phyloP scores from a whole-genome alignment of 306 rosid species.

The Quercus rubra region DNA sequence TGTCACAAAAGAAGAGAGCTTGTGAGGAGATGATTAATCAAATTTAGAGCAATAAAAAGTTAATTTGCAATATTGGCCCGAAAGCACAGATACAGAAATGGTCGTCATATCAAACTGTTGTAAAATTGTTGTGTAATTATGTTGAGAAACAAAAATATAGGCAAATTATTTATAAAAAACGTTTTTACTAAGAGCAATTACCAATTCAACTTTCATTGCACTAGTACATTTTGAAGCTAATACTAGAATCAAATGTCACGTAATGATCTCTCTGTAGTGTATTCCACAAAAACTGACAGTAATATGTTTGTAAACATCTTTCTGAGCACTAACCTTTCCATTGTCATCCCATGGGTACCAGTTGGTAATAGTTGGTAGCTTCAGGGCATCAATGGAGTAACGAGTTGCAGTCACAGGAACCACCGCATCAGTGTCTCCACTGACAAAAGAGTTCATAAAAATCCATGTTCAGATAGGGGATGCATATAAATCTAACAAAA shows the following conservation, averaged over 20 bases:
- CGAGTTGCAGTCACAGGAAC: conserved; percentile 88
- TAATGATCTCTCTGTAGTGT: background rate
- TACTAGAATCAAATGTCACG: background rate
- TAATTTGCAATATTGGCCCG: no score
- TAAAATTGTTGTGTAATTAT: background rate
- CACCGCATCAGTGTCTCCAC: conserved; percentile 93
- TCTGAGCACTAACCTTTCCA: conserved; percentile 67
- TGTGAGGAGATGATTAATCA: conserved; percentile 8
- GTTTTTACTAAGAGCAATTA: background rate
- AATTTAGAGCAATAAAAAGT: background rate
- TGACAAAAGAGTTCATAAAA: conserved; percentile 28
- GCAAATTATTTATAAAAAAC: background rate
- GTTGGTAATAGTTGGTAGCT: conserved; percentile 72
- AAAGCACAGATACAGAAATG: no score
- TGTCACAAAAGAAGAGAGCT: conserved; percentile 19
- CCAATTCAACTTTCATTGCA: background rate
- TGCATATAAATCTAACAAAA: background rate
- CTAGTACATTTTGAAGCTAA: background rate
- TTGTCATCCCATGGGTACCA: conserved; percentile 88
- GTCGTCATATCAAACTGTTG: background rate
- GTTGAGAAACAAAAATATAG: background rate
- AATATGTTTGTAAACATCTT: background rate
- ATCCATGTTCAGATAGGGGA: background rate
- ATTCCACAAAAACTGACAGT: background rate
- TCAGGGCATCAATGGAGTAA: conserved; percentile 81